phyloP scores from a whole-genome alignment of 768 basidiomycete genomes.

The Suillus alpinus region DNA sequence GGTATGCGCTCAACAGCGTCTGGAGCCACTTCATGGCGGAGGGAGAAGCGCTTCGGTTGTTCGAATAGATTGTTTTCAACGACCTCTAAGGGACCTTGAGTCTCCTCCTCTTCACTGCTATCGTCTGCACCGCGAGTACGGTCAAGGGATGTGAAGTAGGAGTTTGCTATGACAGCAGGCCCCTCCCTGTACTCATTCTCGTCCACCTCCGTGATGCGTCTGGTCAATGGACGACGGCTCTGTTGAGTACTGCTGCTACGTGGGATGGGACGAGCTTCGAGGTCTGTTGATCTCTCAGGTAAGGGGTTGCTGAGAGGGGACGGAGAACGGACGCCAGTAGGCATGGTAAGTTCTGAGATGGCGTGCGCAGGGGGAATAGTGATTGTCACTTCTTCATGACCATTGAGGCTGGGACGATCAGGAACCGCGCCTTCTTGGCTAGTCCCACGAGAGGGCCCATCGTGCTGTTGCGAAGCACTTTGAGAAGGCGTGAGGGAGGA shows the following conservation, averaged over 20 bases:
- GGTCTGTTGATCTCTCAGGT: neutral
- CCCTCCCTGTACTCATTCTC: conserved; percentile 11
- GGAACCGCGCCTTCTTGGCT: conserved; percentile 17
- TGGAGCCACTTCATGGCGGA: neutral
- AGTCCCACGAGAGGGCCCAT: conserved; percentile 15
- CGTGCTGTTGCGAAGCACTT: conserved; percentile 58
- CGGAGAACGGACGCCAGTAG: conserved; percentile 16
- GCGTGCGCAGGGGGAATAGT: conserved; percentile 24
- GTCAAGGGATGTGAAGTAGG: conserved; percentile 3
- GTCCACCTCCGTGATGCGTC: conserved; percentile 24
- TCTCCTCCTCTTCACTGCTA: conserved; percentile 17
- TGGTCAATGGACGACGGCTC: conserved; percentile 21
- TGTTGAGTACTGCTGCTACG: conserved; percentile 7
- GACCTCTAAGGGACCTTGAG: conserved; percentile 17
- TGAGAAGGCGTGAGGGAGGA: conserved; percentile 77
- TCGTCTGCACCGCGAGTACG: conserved; percentile 2
- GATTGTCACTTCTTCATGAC: conserved; percentile 16
- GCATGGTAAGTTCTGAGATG: conserved; percentile 26
- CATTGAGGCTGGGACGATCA: neutral
- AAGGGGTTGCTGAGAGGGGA: neutral
- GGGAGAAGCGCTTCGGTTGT: conserved; percentile 11
- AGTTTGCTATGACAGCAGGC: neutral
- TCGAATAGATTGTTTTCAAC: conserved; percentile 25
- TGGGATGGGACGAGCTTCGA: neutral
- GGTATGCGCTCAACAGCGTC: neutral